Conservation (phyloP, 306 rosid species). For the Medicago lupulina region DNA sequence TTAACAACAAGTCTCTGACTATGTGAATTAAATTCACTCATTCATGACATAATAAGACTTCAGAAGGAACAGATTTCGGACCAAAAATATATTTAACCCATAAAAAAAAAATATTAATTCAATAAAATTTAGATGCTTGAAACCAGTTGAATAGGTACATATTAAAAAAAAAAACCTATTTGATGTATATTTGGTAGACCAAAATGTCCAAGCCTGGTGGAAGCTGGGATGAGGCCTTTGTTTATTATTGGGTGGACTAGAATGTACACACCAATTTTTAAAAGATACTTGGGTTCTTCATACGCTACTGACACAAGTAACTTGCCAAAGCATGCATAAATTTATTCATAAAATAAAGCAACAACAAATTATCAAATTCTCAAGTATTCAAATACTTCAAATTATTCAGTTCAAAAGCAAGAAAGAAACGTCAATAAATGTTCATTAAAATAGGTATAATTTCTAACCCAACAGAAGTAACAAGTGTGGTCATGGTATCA, state of each 20-base stretch:
- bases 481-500: conserved; percentile 85
- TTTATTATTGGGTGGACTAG: conserved; percentile 26
- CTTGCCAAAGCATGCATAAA: conserved; percentile 20
- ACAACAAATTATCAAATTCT: conserved; percentile 13
- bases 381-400: conserved; percentile 33
- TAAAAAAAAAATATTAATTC: conserved; percentile 22
- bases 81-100: conserved; percentile 16
- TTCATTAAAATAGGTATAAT: conserved; percentile 49
- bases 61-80: conserved; percentile 1
- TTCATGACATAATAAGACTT: conserved; percentile 22
- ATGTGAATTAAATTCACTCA: conserved; percentile 31
- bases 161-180: conserved; percentile 2
- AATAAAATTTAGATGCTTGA: conserved; percentile 18
- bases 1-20: conserved; percentile 39
- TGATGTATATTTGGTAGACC: conserved; percentile 7
- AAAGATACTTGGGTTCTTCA: conserved; percentile 36
- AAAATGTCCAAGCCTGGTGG: neutral
- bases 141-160: conserved; percentile 29
- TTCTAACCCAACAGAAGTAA: conserved; percentile 70
- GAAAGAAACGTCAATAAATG: conserved; percentile 40
- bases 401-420: conserved; percentile 25
- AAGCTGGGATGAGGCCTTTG: conserved; percentile 10
- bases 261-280: conserved; percentile 33
- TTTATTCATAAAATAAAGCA: conserved; percentile 32
- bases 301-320: conserved; percentile 30